Percentiles rank a stretch among this genome's conserved stretches.
These are phyloP conservation scores for Magnusiomyces suaveolens DNA, from an alignment of 1,139 yeast species.

Conservation along the genomic window DNA sequence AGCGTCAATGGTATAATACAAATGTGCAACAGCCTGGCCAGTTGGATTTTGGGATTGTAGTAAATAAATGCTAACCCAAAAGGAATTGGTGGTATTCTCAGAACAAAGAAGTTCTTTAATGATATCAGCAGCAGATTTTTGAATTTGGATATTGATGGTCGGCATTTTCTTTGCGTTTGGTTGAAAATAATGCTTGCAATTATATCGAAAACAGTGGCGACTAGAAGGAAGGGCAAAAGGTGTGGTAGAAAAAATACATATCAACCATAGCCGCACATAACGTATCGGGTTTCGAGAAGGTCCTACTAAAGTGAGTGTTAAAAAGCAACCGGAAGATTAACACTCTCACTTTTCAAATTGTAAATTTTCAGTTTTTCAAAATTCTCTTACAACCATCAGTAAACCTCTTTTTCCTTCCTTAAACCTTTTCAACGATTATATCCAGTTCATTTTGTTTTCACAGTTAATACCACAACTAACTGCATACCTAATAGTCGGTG, in stretches of 20 bases:
- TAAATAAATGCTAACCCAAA: conserved; percentile 4
- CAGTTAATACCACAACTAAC: too few relatives aligned
- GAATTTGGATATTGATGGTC: background rate
- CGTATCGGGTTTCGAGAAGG: too few relatives aligned
- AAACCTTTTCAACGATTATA: background rate
- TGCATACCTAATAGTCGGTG: too few relatives aligned
- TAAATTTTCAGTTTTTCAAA: background rate
- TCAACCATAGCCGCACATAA: too few relatives aligned
- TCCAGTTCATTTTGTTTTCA: too few relatives aligned
- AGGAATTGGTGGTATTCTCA: background rate
- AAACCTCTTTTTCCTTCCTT: background rate
- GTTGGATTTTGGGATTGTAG: background rate
- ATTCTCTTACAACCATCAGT: too few relatives aligned
- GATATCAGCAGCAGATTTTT: background rate
- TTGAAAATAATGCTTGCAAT: background rate
- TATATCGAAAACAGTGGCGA: background rate
- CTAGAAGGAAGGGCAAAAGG: background rate
- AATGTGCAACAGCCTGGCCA: background rate
- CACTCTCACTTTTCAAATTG: background rate
- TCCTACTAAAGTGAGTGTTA: too few relatives aligned
- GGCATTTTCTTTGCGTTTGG: background rate
- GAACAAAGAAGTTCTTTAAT: background rate
- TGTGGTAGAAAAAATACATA: background rate
- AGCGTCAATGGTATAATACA: background rate
- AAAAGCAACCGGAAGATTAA: too few relatives aligned